Evolutionary conservation across 805 yeast species (phyloP).

Genomic region (Candida namnaoensis): DNA sequence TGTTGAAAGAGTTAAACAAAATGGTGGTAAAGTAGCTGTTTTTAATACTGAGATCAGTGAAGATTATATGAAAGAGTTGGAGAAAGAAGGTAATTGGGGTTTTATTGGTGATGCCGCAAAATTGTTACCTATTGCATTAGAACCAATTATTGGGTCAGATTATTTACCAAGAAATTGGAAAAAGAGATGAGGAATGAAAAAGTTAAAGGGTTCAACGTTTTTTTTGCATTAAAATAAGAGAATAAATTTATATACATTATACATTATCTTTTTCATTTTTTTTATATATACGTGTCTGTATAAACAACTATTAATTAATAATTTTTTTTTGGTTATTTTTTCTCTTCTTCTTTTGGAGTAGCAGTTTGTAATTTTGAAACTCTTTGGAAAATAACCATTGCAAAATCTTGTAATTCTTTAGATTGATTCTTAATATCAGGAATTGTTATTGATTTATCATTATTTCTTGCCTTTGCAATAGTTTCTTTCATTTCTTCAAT

Average conservation of each 20-base stretch:
- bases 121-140: conserved; percentile 57
- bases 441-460: conserved; percentile 43
- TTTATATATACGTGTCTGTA: too few species aligned
- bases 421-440: conserved; percentile 63
- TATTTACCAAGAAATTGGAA: conserved; percentile 19
- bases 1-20: conserved; percentile 62
- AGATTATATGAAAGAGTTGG: conserved; percentile 32
- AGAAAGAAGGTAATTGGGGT: conserved; percentile 49
- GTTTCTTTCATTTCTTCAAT: conserved; percentile 53
- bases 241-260: too few species aligned
- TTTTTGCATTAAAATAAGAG: too few species aligned
- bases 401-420: conserved; percentile 66
- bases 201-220: too few species aligned
- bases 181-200: not conserved
- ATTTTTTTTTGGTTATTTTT: not conserved
- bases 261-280: too few species aligned
- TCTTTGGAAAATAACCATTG: conserved; percentile 64
- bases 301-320: too few species aligned
- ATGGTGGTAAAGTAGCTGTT: conserved; percentile 78
- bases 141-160: conserved; percentile 33
- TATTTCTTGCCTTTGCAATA: conserved; percentile 56
- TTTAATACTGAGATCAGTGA: conserved; percentile 56
- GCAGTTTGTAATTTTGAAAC: conserved; percentile 11
- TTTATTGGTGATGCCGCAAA: conserved; percentile 77
- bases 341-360: conserved; percentile 1